Conservation (phyloP, 2,329 filamentous ascomycete species). For the Leptoxyphium fumago region DNA sequence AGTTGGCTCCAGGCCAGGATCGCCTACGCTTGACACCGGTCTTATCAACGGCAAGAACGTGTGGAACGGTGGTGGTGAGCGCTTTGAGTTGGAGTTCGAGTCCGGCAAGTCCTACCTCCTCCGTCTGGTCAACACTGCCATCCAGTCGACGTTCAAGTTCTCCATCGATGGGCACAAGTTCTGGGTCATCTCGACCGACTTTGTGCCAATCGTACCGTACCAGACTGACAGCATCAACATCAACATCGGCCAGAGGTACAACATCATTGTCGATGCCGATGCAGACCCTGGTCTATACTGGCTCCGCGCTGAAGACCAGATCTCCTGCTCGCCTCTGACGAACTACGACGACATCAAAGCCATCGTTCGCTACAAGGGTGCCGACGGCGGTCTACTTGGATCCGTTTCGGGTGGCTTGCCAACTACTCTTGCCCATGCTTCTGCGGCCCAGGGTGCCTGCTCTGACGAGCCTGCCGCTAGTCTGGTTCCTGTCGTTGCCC, state of each 20-base stretch:
- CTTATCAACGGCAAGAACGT: conserved; percentile 32
- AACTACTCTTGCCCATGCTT: conserved; percentile 21
- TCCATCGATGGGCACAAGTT: conserved; percentile 27
- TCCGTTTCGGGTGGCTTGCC: conserved; percentile 9
- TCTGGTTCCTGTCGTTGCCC: conserved; percentile 20
- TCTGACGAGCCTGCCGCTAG: conserved; percentile 22
- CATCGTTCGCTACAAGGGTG: conserved; percentile 22
- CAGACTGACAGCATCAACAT: conserved; percentile 22
- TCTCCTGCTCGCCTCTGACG: conserved; percentile 22
- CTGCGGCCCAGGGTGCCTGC: conserved; percentile 20
- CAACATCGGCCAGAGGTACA: conserved; percentile 22
- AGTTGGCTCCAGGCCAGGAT: conserved; percentile 6
- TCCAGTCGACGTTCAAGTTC: conserved; percentile 29
- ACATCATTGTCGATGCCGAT: conserved; percentile 17
- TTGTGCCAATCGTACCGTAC: conserved; percentile 24
- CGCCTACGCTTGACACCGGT: conserved; percentile 26
- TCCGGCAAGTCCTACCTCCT: conserved; percentile 17
- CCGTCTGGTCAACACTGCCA: conserved; percentile 20
- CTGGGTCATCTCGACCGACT: conserved; percentile 25
- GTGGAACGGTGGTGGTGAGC: conserved; percentile 17
- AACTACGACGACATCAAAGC: conserved; percentile 17
- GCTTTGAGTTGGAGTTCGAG: conserved; percentile 15
- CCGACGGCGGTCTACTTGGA: neutral
- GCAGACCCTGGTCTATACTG: conserved; percentile 16
- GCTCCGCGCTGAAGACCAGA: conserved; percentile 24